Evolutionary conservation across 2,329 filamentous ascomycete genomes (phyloP).

Genomic region (Leptographium galeiforme): DNA sequence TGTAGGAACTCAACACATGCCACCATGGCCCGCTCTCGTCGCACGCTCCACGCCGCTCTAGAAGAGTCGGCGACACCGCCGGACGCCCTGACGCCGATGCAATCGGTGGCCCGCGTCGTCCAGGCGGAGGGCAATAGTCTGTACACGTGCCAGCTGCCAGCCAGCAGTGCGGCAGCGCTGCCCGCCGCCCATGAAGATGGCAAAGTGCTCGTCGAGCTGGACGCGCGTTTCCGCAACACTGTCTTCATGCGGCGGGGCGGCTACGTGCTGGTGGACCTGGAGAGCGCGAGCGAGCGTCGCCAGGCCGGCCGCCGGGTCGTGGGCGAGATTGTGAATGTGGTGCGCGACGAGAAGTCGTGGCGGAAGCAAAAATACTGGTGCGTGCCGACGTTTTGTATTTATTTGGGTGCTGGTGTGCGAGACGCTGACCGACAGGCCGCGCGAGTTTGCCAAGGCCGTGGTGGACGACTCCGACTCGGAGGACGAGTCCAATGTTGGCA

Average conservation of each 20-base stretch:
- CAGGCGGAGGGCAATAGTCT: constrained; percentile 82
- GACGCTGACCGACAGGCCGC: constrained; percentile 43
- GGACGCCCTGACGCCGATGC: constrained; percentile 44
- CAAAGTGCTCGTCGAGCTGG: constrained; percentile 61
- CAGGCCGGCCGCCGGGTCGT: constrained; percentile 62
- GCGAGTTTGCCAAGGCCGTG: constrained; percentile 58
- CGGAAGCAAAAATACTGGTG: constrained; percentile 82
- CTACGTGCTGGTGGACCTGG: constrained; percentile 65
- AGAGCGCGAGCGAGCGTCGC: constrained; percentile 40
- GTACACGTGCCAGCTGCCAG: constrained; percentile 63
- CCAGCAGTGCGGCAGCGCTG: constrained; percentile 23
- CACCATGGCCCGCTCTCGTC: constrained; percentile 60
- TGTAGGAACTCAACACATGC: background rate
- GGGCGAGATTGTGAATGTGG: constrained; percentile 86
- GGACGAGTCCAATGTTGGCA: constrained; percentile 67
- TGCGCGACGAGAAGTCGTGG: constrained; percentile 85
- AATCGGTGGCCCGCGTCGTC: constrained; percentile 60
- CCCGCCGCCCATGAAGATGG: background rate
- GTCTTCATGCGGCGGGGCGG: constrained; percentile 88
- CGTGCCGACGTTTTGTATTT: background rate
- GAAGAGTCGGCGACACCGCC: constrained; percentile 54
- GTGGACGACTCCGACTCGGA: constrained; percentile 40
- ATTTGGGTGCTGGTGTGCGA: background rate
- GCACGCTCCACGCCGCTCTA: constrained; percentile 63
- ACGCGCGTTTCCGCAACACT: constrained; percentile 69